A percentile compares a stretch with the other conserved stretches of the same genome.
Evolutionary conservation across 1,139 yeast genomes (phyloP).

Genomic region (Debaryomyces singareniensis): DNA sequence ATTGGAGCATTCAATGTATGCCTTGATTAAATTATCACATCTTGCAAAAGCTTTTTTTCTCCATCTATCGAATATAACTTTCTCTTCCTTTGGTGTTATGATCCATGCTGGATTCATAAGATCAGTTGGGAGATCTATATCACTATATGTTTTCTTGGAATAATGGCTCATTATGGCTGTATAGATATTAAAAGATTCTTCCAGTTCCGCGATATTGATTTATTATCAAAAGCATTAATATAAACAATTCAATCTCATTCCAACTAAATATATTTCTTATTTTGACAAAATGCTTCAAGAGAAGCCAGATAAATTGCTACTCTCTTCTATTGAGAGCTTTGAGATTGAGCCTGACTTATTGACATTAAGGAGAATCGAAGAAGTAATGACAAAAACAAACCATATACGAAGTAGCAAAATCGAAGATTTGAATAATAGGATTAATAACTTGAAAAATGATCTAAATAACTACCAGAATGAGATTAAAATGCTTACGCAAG

Average conservation of each 20-base stretch:
- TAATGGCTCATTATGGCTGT: too few species aligned
- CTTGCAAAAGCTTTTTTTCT: slow-evolving; percentile 64
- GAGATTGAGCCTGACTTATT: slow-evolving; percentile 49
- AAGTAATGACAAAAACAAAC: slow-evolving; percentile 24
- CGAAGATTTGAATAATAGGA: slow-evolving; percentile 15
- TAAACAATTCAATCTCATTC: too few species aligned
- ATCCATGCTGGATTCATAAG: slow-evolving; percentile 73
- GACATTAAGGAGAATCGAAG: slow-evolving; percentile 42
- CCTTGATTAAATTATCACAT: slow-evolving; percentile 64
- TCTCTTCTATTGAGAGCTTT: slow-evolving; percentile 40
- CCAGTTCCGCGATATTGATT: too few species aligned
- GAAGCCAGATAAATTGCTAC: slow-evolving; percentile 31
- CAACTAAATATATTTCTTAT: background rate
- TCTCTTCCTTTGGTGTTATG: slow-evolving; percentile 80
- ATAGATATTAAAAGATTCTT: too few species aligned
- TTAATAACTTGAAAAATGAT: slow-evolving; percentile 15
- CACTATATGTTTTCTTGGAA: slow-evolving; percentile 32
- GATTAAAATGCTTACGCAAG: slow-evolving; percentile 16
- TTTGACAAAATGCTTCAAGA: slow-evolving; percentile 19
- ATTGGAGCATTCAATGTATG: slow-evolving; percentile 36
- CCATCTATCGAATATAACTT: slow-evolving; percentile 71
- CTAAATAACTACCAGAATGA: slow-evolving; percentile 16
- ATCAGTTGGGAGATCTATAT: slow-evolving; percentile 36
- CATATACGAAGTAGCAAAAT: slow-evolving; percentile 19
- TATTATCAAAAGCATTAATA: too few species aligned